Evolutionary conservation across 495 filamentous ascomycete species (phyloP).

Genomic region (Articulospora tetracladia): DNA sequence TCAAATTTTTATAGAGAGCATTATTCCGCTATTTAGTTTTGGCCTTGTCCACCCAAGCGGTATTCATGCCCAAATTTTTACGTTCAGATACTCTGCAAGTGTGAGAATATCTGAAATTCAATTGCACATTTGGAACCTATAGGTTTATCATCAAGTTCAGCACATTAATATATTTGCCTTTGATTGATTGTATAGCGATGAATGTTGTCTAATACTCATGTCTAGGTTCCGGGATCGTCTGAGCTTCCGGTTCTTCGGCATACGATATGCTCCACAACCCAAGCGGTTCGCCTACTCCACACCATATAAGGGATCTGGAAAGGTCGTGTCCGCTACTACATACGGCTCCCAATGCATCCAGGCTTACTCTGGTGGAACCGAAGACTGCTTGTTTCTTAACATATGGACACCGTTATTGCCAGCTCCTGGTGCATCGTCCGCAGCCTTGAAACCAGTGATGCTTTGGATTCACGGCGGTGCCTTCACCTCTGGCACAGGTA

Average conservation of each 20-base stretch:
- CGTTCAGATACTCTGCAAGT: no score
- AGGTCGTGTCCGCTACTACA: slow-evolving; percentile 22
- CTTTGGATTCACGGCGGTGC: slow-evolving; percentile 35
- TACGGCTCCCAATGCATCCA: slow-evolving; percentile 38
- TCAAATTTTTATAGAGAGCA: background rate
- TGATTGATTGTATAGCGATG: no score
- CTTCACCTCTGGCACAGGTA: slow-evolving; percentile 22
- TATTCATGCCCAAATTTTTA: no score
- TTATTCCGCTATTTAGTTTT: no score
- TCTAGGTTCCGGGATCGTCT: slow-evolving; percentile 42
- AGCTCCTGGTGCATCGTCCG: slow-evolving; percentile 20
- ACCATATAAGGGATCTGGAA: slow-evolving; percentile 10
- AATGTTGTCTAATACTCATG: background rate
- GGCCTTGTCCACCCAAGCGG: no score
- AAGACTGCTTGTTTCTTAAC: slow-evolving; percentile 46
- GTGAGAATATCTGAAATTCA: no score
- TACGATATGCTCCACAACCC: slow-evolving; percentile 36
- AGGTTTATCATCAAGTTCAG: no score
- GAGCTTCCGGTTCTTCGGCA: slow-evolving; percentile 46
- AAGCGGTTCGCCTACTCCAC: slow-evolving; percentile 31
- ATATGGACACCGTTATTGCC: slow-evolving; percentile 46
- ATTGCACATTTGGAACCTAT: no score
- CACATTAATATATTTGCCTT: no score
- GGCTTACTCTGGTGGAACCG: slow-evolving; percentile 29
- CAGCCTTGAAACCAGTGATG: slow-evolving; percentile 41